Percentiles rank a stretch among this genome's conserved stretches.
These are phyloP conservation scores for Chytriomyces confervae DNA, from an alignment of 192 early-diverging fungal species.

Conservation along the genomic window DNA sequence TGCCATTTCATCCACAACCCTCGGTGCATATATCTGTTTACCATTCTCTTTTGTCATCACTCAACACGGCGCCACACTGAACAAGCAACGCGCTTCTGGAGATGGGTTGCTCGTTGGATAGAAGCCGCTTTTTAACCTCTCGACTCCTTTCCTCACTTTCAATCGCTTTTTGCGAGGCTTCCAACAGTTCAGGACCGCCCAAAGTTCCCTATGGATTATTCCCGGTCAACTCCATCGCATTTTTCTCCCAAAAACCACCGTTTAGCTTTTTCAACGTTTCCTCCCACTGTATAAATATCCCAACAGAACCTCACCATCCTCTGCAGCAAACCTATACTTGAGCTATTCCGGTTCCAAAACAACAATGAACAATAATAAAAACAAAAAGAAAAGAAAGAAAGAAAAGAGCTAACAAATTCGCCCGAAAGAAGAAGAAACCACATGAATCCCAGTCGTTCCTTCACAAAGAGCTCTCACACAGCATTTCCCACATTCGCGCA, in stretches of 20 bases:
- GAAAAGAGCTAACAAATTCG: too few relatives aligned
- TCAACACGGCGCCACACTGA: background rate
- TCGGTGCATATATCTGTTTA: too few relatives aligned
- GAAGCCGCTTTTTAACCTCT: background rate
- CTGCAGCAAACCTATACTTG: conserved; percentile 26
- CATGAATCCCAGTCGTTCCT: too few relatives aligned
- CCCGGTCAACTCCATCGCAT: conserved; percentile 16
- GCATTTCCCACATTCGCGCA: too few relatives aligned
- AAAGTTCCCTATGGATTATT: conserved; percentile 11
- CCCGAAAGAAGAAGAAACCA: too few relatives aligned
- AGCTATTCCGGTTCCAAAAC: conserved; percentile 29
- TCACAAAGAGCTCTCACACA: too few relatives aligned
- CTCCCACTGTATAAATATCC: conserved; percentile 11
- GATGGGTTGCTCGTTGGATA: background rate
- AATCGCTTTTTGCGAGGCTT: background rate
- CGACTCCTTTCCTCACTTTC: background rate
- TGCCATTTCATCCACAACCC: too few relatives aligned
- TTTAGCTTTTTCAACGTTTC: background rate
- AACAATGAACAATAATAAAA: too few relatives aligned
- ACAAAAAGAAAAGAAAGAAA: too few relatives aligned
- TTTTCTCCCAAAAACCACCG: background rate
- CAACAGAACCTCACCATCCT: conserved; percentile 7
- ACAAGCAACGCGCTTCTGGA: background rate
- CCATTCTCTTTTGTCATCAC: background rate
- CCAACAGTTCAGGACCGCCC: background rate